Evolutionary conservation across 1,284 basidiomycete genomes (phyloP).

Genomic region (Malassezia sympodialis): DNA sequence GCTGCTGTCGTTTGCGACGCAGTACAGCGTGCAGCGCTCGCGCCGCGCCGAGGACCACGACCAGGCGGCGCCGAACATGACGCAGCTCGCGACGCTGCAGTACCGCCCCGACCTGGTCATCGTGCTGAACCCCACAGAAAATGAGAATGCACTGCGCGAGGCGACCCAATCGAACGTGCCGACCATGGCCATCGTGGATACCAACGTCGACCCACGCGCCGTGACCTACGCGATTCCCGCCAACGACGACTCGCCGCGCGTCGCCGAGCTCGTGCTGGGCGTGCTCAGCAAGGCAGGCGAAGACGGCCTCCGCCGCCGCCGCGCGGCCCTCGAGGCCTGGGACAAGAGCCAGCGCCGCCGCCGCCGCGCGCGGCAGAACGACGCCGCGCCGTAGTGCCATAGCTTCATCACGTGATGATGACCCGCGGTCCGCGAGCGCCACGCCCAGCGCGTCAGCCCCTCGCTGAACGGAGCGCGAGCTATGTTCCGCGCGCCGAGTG

Average conservation of each 20-base stretch:
- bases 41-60: slow-evolving; percentile 15
- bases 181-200: slow-evolving; percentile 67
- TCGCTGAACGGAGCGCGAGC: not conserved
- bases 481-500: not conserved
- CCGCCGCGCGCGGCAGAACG: slow-evolving; percentile 2
- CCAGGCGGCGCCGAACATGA: slow-evolving; percentile 20
- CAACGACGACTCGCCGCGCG: slow-evolving; percentile 85
- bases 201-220: slow-evolving; percentile 85
- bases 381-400: not conserved
- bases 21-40: slow-evolving; percentile 16
- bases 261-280: slow-evolving; percentile 79
- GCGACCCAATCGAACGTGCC: slow-evolving; percentile 50
- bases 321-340: slow-evolving; percentile 26
- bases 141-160: slow-evolving; percentile 54
- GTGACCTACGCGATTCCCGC: slow-evolving; percentile 98
- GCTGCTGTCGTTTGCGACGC: slow-evolving; percentile 38
- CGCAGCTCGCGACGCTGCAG: slow-evolving; percentile 54
- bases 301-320: slow-evolving; percentile 32
- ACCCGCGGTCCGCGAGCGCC: not conserved
- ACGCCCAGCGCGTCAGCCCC: not conserved
- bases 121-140: slow-evolving; percentile 75
- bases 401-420: not conserved
- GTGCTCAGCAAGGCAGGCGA: slow-evolving; percentile 78
- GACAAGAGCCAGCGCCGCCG: slow-evolving; percentile 27
- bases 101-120: slow-evolving; percentile 76